These are phyloP conservation scores for Adansonia digitata DNA, from an alignment of 345 rosid species.

Conservation along the genomic window DNA sequence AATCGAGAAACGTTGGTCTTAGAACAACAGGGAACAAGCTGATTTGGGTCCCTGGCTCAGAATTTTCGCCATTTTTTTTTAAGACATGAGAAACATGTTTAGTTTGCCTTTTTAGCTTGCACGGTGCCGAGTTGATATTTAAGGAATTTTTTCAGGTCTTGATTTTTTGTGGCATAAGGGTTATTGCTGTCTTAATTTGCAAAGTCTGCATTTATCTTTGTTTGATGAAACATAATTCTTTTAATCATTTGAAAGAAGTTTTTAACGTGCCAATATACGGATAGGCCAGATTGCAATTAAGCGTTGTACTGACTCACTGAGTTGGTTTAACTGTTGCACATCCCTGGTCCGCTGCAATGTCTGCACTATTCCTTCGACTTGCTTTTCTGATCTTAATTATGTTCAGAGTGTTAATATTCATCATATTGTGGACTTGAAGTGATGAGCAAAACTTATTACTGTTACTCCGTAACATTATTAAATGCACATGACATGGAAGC, in stretches of 20 bases:
- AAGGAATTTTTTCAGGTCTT: neutral
- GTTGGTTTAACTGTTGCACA: neutral
- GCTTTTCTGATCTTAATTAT: neutral
- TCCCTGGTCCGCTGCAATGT: neutral
- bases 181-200: neutral
- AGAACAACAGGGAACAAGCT: neutral
- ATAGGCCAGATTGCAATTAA: neutral
- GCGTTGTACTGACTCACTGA: neutral
- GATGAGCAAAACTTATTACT: neutral
- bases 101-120: neutral
- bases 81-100: too few relatives aligned
- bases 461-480: neutral
- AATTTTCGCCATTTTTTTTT: neutral
- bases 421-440: constrained; percentile 1
- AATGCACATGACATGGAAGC: neutral
- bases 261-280: neutral
- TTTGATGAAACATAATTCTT: neutral
- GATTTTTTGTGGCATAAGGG: neutral
- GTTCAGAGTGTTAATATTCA: neutral
- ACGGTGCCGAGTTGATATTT: neutral
- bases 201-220: neutral
- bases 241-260: neutral
- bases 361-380: neutral
- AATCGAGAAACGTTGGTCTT: neutral
- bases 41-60: neutral